Evolutionary conservation across 2,329 filamentous ascomycete genomes (phyloP), one percentile per base, ranked within the genome.

Genomic region (Phialophora macrospora): DNA sequence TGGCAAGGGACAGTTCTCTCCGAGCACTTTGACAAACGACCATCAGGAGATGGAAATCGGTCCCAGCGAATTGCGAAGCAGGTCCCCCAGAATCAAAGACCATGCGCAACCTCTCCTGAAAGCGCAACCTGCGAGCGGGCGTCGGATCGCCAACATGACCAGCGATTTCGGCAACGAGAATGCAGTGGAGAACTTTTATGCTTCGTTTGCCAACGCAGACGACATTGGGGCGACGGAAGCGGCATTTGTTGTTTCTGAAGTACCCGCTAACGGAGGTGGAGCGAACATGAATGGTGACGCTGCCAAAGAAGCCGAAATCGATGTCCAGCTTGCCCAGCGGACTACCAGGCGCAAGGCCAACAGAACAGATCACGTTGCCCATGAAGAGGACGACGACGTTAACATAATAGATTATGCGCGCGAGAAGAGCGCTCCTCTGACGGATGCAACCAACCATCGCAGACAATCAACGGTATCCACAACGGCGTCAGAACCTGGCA

Each of bases 1-100:
- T 14, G 79, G 79, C 4, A 68, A 74, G 22, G 68, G 70, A 46
- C 20, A 41, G n/a, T 70, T 63, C 41, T 30, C 59, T 28, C 12
- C 52, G 8, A 32, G 30, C 22, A 14, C 49, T 30, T 22, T 54
- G 20, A n/a, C 20, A 20, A 26, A n/a, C 20, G 46, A 20, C 5
- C 30, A 24, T 52, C 52, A 38, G 5, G 26, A 48, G 7, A 24
- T 26, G 44, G 20, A 41, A 41, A 48, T 51, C 9, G 28, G 30
- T 34, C 48, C 57, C 12, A 4, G 44, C 28, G 34, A 60, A 6
- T 22, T 38, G 30, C 41, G 14, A 11, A 34, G 20, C n/a, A 52
- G 34, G 14, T 28, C 58, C 26, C 48, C 48, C 11, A 26, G 22
- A 28, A 22, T 9, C 48, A 30, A 54, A 54, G 48, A 60, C 46